phyloP scores from a whole-genome alignment of 1,284 basidiomycete genomes.

The Leccinum fuscescens region DNA sequence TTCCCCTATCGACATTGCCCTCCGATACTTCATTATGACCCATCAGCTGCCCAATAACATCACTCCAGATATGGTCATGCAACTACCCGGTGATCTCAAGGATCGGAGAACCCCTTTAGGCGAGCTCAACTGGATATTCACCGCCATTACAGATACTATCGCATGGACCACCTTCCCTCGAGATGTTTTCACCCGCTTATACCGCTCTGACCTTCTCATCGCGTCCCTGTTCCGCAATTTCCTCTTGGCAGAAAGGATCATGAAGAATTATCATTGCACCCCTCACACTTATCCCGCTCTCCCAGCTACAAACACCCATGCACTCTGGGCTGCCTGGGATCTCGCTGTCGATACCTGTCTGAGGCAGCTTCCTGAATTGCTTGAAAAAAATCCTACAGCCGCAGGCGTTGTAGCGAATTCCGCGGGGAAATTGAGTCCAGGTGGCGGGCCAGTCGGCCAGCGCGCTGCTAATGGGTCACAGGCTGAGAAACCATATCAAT shows the following conservation, averaged over 20 bases:
- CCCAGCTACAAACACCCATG: conserved; percentile 93
- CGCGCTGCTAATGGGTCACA: conserved; percentile 33
- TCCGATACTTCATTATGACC: conserved; percentile 92
- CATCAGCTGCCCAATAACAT: conserved; percentile 79
- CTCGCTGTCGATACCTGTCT: conserved; percentile 95
- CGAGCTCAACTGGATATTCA: conserved; percentile 99
- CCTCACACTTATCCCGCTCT: conserved; percentile 92
- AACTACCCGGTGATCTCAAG: conserved; percentile 94
- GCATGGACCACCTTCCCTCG: conserved; percentile 97
- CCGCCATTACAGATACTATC: conserved; percentile 97
- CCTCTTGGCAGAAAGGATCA: conserved; percentile 94
- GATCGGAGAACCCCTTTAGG: conserved; percentile 94
- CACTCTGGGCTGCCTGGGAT: conserved; percentile 97
- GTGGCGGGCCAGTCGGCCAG: conserved; percentile 40
- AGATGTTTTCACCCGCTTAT: conserved; percentile 91
- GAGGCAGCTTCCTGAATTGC: conserved; percentile 86
- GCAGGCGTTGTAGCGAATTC: conserved; percentile 31
- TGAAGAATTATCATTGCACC: conserved; percentile 98
- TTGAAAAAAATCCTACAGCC: conserved; percentile 59
- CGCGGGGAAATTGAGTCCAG: conserved; percentile 29
- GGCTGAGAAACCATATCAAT: conserved; percentile 55
- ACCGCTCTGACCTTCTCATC: conserved; percentile 94
- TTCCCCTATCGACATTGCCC: conserved; percentile 95
- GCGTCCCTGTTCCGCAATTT: conserved; percentile 97
- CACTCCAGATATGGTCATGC: conserved; percentile 90